A percentile compares a stretch with the other conserved stretches of the same genome.
phyloP scores from a whole-genome alignment of 2,329 filamentous ascomycete species.

The Arthrobotrys sinensis region DNA sequence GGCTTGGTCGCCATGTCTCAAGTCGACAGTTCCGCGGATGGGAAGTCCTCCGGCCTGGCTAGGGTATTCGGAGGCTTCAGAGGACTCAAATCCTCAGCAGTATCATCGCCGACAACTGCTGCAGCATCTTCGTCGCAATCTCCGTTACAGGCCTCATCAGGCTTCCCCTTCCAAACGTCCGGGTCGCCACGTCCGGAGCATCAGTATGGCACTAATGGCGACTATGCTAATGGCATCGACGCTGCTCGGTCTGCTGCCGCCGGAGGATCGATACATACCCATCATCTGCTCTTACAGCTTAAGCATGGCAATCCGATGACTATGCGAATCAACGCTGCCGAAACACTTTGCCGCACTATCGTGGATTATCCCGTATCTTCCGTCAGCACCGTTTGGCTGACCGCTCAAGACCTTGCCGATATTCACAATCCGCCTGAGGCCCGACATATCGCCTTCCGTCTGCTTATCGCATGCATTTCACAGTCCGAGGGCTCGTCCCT shows the following conservation, averaged over 20 bases:
- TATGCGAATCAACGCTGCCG: constrained; percentile 63
- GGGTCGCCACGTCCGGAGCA: constrained; percentile 38
- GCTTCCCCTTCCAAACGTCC: constrained; percentile 27
- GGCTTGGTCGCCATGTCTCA: constrained; percentile 54
- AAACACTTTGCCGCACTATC: constrained; percentile 62
- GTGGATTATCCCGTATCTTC: constrained; percentile 63
- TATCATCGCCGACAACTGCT: constrained; percentile 48
- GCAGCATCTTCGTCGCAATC: constrained; percentile 51
- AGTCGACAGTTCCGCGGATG: constrained; percentile 54
- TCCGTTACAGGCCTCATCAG: constrained; percentile 24
- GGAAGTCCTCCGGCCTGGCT: constrained; percentile 55
- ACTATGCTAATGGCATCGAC: constrained; percentile 41
- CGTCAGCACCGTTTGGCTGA: constrained; percentile 77
- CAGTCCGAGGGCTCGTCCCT: constrained; percentile 76
- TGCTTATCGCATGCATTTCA: constrained; percentile 77
- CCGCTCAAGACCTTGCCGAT: constrained; percentile 77
- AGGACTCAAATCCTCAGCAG: constrained; percentile 57
- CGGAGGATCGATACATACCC: constrained; percentile 59
- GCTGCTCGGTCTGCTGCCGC: constrained; percentile 32
- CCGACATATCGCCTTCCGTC: constrained; percentile 76
- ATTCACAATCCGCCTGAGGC: constrained; percentile 72
- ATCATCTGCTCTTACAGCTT: constrained; percentile 62
- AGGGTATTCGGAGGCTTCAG: constrained; percentile 48
- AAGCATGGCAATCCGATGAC: constrained; percentile 62
- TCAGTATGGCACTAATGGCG: constrained; percentile 33